Evolutionary conservation across 345 rosid species (phyloP).

Genomic region (Hevea brasiliensis): DNA sequence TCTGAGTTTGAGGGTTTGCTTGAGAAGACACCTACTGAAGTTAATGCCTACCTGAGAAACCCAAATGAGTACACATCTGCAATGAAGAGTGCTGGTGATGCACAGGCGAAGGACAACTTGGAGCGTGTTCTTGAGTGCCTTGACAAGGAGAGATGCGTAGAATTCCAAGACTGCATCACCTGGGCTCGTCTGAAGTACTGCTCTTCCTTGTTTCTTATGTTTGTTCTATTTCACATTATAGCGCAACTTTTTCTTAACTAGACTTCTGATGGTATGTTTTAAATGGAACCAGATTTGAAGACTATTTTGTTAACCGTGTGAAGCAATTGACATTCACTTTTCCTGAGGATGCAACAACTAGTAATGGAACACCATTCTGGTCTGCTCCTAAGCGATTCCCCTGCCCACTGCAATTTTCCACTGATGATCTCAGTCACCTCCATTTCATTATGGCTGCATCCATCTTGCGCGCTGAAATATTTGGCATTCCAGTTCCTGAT

Average conservation of each 20-base stretch:
- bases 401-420: constrained; percentile 65
- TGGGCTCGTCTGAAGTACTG: constrained; percentile 94
- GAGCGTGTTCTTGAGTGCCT: constrained; percentile 92
- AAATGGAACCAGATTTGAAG: constrained; percentile 69
- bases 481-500: constrained; percentile 80
- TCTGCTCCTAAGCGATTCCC: constrained; percentile 99
- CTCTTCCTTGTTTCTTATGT: background rate
- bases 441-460: constrained; percentile 75
- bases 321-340: constrained; percentile 86
- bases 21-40: constrained; percentile 97
- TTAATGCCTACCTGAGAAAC: constrained; percentile 76
- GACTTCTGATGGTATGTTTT: constrained; percentile 4
- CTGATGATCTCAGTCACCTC: constrained; percentile 63
- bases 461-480: constrained; percentile 84
- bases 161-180: constrained; percentile 81
- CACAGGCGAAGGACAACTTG: constrained; percentile 88
- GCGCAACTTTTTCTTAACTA: background rate
- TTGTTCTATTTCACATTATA: background rate
- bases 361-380: constrained; percentile 96
- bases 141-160: constrained; percentile 75
- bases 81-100: constrained; percentile 88
- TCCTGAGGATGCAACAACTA: constrained; percentile 93
- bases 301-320: constrained; percentile 80
- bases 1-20: constrained; percentile 98
- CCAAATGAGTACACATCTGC: constrained; percentile 69